phyloP scores from a whole-genome alignment of 768 basidiomycete species.

The Peribolospora baueri region DNA sequence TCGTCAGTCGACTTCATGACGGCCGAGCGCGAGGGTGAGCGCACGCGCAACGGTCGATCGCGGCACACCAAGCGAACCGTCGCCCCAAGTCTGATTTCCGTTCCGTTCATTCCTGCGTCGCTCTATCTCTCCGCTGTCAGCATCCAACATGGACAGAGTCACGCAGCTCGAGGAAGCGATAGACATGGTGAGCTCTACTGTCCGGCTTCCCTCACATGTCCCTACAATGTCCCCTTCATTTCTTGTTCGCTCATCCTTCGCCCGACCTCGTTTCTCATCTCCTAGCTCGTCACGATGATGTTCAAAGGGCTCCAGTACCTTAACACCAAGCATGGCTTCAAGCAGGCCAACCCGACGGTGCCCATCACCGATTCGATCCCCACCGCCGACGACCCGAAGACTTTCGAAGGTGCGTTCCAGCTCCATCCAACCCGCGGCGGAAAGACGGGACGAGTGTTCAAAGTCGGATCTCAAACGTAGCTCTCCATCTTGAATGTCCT shows the following conservation, averaged over 20 bases:
- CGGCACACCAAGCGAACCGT: too few relatives aligned
- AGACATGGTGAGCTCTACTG: not conserved
- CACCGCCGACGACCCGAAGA: slow-evolving; percentile 44
- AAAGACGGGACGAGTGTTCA: not conserved
- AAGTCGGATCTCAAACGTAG: not conserved
- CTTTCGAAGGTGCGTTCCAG: slow-evolving; percentile 38
- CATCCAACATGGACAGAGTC: too few relatives aligned
- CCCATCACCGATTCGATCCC: slow-evolving; percentile 67
- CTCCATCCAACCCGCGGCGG: not conserved
- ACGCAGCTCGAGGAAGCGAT: not conserved
- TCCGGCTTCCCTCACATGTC: too few relatives aligned
- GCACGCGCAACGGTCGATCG: too few relatives aligned
- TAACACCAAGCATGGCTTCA: slow-evolving; percentile 46
- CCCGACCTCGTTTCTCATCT: not conserved
- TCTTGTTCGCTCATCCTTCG: not conserved
- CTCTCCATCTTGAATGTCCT: not conserved
- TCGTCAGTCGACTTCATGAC: too few relatives aligned
- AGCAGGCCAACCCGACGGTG: slow-evolving; percentile 49
- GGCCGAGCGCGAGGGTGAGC: too few relatives aligned
- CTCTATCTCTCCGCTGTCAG: too few relatives aligned
- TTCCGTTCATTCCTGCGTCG: too few relatives aligned
- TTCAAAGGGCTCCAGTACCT: slow-evolving; percentile 58
- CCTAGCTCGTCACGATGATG: slow-evolving; percentile 66
- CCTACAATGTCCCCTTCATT: not conserved
- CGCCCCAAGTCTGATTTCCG: too few relatives aligned